Base-by-base conservation (phyloP, 306 rosid genomes). In the Citrullus amarus region DNA sequence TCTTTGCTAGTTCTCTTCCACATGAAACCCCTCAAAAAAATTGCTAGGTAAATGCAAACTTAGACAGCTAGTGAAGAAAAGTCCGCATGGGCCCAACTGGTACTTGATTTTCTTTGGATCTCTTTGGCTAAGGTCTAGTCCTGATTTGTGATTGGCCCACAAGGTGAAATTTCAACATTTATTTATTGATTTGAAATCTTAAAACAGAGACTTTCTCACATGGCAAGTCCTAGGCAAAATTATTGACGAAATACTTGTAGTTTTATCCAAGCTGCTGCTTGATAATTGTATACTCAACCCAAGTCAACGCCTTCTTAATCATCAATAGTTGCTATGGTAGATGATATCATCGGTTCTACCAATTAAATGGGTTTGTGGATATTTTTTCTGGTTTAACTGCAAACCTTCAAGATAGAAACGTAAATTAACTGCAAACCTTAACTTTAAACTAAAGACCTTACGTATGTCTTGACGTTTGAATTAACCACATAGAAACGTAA, bases 291-390 rank as follows among this genome's bases (percentile, higher is more conserved):
- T 25, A 48, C 6, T 12, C 54, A 18, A 48, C 18, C 5, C 44
- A 79, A 80, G 85, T 83, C 90, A 85, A 82, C 30, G 63, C 75
- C 50, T 84, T 85, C 60, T 66, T 51, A 25, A 70, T 38, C 56
- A 63, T 17, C 83, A 79, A 8, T 46, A 74, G 28, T 55, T 76
- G 46, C 8, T 44, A 32, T 69, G 82, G 77, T 51, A 67, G 62
- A 70, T 11, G 16, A 20, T 50, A 34, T 17, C 32, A 15, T 1
- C 12, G 3, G 25, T 53, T 54, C 28, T 55, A 60, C 39, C 25
- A 50, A 17, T 13, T 32, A 18, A 63, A 63, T 58, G 34, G 25
- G 9, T 4, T 54, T 68, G 81, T 41, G 57, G 20, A 82, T 59
- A 11, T 11, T 14, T 55, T 74, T 48, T 83, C 80, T 80, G 77